These are phyloP conservation scores for Arabis hirsuta DNA, from an alignment of 345 rosid species.

Conservation along the genomic window DNA sequence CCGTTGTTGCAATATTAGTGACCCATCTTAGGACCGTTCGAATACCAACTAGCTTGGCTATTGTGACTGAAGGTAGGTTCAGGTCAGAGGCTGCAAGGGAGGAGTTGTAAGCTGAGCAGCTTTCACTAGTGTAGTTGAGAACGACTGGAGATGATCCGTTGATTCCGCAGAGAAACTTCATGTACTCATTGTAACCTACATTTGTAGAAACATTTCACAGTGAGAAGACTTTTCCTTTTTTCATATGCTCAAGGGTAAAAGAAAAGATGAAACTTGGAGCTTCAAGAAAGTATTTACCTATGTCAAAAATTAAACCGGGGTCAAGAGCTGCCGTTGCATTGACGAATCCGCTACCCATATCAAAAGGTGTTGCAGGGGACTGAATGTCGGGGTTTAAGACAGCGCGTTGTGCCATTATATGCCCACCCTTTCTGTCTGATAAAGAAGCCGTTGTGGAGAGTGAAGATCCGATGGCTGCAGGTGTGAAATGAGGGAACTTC, in stretches of 20 bases:
- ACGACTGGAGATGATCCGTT: conserved; percentile 78
- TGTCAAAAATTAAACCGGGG: conserved; percentile 83
- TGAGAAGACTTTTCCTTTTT: background rate
- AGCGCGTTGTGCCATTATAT: conserved; percentile 91
- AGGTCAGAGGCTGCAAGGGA: conserved; percentile 59
- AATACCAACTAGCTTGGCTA: conserved; percentile 61
- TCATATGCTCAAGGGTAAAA: background rate
- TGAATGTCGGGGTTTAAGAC: conserved; percentile 74
- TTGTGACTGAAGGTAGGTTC: conserved; percentile 90
- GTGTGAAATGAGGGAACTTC: conserved; percentile 77
- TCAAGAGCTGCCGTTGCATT: conserved; percentile 89
- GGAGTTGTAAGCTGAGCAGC: conserved; percentile 59
- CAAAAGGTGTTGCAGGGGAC: conserved; percentile 95
- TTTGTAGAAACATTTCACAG: background rate
- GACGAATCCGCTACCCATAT: conserved; percentile 96
- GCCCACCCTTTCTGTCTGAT: conserved; percentile 64
- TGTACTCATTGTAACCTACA: conserved; percentile 77
- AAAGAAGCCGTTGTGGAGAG: conserved; percentile 85
- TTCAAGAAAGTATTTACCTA: conserved; percentile 58
- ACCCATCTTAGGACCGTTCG: conserved; percentile 61
- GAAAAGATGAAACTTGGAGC: background rate
- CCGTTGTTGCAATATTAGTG: conserved; percentile 56
- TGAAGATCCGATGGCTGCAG: conserved; percentile 86
- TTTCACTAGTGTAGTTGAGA: conserved; percentile 76
- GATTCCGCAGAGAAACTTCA: conserved; percentile 85